Conservation (phyloP, 768 basidiomycete genomes). For the Trametes punicea region DNA sequence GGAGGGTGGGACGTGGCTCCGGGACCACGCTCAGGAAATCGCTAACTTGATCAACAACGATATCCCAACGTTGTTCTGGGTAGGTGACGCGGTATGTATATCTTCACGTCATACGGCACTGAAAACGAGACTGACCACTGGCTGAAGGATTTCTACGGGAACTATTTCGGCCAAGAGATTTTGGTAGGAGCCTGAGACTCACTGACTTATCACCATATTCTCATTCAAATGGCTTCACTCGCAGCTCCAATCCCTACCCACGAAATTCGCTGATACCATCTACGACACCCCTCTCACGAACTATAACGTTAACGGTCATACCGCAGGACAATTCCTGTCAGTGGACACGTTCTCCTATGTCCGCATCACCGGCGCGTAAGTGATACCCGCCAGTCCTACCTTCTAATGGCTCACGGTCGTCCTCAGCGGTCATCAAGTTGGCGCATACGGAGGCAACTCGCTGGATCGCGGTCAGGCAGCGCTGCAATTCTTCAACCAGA, state of each 20-base stretch:
- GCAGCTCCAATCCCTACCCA: conserved; percentile 45
- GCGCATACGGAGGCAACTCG: not conserved
- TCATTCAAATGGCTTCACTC: conserved; percentile 34
- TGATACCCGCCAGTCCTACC: not conserved
- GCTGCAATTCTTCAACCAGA: conserved; percentile 5
- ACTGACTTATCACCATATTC: not conserved
- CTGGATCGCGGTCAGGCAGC: conserved; percentile 1
- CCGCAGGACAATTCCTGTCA: conserved; percentile 52
- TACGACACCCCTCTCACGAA: conserved; percentile 40
- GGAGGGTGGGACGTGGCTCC: conserved; percentile 54
- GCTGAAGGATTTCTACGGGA: conserved; percentile 46
- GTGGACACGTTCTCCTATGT: conserved; percentile 54
- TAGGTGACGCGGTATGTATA: conserved; percentile 50
- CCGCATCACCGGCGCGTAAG: conserved; percentile 37
- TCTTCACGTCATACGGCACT: not conserved
- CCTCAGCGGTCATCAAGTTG: not conserved
- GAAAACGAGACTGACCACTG: not conserved
- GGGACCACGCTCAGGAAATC: conserved; percentile 40
- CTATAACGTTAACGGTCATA: conserved; percentile 48
- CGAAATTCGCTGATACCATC: conserved; percentile 34
- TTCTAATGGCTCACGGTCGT: not conserved
- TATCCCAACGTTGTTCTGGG: conserved; percentile 47
- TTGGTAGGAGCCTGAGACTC: not conserved
- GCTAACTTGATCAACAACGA: conserved; percentile 57
- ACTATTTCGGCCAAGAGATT: conserved; percentile 49